Evolutionary conservation across 2,329 filamentous ascomycete species (phyloP).

Genomic region (Parafenestella ontariensis): DNA sequence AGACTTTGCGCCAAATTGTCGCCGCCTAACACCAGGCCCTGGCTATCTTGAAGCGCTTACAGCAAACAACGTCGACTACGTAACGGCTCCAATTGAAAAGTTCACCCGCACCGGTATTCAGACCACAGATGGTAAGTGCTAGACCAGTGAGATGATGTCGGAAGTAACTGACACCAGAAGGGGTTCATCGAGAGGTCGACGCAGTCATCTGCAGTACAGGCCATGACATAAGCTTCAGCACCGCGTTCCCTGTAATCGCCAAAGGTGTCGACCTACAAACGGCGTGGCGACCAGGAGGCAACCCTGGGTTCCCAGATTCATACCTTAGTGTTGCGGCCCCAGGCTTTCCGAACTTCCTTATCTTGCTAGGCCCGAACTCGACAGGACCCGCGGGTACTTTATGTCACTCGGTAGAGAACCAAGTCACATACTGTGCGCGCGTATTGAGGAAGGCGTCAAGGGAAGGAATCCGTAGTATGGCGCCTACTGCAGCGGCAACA

Average conservation of each 20-base stretch:
- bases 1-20: constrained; percentile 18
- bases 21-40: constrained; percentile 29
- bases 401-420: constrained; percentile 69
- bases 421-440: constrained; percentile 68
- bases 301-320: constrained; percentile 47
- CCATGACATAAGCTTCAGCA: constrained; percentile 55
- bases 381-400: constrained; percentile 68
- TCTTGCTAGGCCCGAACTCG: constrained; percentile 61
- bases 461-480: constrained; percentile 68
- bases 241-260: constrained; percentile 31
- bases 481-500: constrained; percentile 62
- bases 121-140: background rate
- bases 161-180: constrained; percentile 15
- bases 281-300: constrained; percentile 46
- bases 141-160: background rate
- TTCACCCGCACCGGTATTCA: constrained; percentile 37
- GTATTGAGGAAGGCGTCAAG: constrained; percentile 68
- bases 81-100: constrained; percentile 37
- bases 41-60: constrained; percentile 46
- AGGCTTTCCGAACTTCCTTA: constrained; percentile 56
- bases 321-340: constrained; percentile 35
- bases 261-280: constrained; percentile 27
- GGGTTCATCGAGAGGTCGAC: constrained; percentile 40
- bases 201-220: constrained; percentile 67
- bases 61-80: constrained; percentile 46